Percentiles rank a stretch among this genome's conserved stretches.
Evolutionary conservation across 495 filamentous ascomycete genomes (phyloP).

Genomic region (Aspergillus campestris): DNA sequence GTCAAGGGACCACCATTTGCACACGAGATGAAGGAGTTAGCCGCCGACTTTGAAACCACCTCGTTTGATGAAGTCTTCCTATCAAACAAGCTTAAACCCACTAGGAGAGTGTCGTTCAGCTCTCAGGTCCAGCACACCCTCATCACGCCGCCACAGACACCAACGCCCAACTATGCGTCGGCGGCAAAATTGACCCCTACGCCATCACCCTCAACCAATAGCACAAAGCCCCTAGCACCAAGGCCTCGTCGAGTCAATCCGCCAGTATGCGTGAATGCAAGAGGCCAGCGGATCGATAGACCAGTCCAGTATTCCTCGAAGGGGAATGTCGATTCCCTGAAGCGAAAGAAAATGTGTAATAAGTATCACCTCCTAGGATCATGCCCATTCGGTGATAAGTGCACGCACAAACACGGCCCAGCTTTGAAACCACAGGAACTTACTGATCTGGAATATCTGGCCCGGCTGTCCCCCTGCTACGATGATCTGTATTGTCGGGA

Average conservation of each 20-base stretch:
- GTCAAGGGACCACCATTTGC: slow-evolving; percentile 22
- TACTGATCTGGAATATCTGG: slow-evolving; percentile 16
- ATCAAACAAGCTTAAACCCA: slow-evolving; percentile 9
- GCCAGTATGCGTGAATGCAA: slow-evolving; percentile 10
- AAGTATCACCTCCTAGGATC: slow-evolving; percentile 15
- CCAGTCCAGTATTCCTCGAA: slow-evolving; percentile 10
- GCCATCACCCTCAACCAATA: background rate
- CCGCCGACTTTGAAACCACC: slow-evolving; percentile 11
- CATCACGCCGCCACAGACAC: slow-evolving; percentile 6
- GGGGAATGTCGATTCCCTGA: slow-evolving; percentile 11
- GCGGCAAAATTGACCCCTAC: slow-evolving; percentile 5
- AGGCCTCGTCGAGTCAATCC: background rate
- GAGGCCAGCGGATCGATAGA: slow-evolving; percentile 17
- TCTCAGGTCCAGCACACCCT: background rate
- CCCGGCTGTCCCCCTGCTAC: slow-evolving; percentile 2
- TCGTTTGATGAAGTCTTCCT: slow-evolving; percentile 18
- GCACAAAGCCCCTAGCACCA: background rate
- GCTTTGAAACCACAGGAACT: slow-evolving; percentile 12
- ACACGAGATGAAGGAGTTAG: slow-evolving; percentile 14
- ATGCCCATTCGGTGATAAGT: slow-evolving; percentile 10
- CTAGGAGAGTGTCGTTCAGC: slow-evolving; percentile 9
- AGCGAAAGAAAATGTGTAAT: slow-evolving; percentile 17
- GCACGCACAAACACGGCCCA: slow-evolving; percentile 14
- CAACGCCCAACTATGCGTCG: slow-evolving; percentile 14
- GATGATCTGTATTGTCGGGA: no score